A percentile compares a stretch with the other conserved stretches of the same genome.
Evolutionary conservation across 768 basidiomycete species (phyloP).

Genomic region (Fibroporia radiculosa): DNA sequence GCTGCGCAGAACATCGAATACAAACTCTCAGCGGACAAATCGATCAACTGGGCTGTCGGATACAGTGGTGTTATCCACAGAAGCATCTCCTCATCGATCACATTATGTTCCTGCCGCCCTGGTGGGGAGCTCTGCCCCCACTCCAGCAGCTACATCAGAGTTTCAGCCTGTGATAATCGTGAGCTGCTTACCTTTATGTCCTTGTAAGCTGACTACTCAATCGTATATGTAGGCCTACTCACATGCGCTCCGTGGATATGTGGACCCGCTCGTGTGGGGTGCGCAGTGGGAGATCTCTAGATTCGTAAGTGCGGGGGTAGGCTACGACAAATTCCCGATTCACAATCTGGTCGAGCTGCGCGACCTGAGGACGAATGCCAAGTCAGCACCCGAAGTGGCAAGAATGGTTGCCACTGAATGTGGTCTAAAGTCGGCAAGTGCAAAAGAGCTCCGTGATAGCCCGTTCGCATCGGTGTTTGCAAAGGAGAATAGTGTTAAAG

Average conservation of each 20-base stretch:
- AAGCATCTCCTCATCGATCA: background rate
- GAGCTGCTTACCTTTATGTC: background rate
- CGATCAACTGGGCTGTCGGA: too few relatives aligned
- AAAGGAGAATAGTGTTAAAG: slow-evolving; percentile 14
- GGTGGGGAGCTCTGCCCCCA: background rate
- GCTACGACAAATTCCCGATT: slow-evolving; percentile 26
- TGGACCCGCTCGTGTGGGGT: slow-evolving; percentile 22
- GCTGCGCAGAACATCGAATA: too few relatives aligned
- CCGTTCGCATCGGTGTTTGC: slow-evolving; percentile 7
- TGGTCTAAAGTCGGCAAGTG: background rate
- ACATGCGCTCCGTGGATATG: background rate
- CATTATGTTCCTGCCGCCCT: background rate
- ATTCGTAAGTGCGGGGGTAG: slow-evolving; percentile 26
- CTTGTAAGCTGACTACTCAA: background rate
- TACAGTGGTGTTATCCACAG: too few relatives aligned
- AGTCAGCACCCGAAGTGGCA: slow-evolving; percentile 5
- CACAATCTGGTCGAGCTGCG: slow-evolving; percentile 21
- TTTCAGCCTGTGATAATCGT: background rate
- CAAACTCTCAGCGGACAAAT: too few relatives aligned
- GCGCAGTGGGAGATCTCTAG: slow-evolving; percentile 50
- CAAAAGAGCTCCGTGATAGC: background rate
- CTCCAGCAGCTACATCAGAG: background rate
- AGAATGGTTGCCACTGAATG: slow-evolving; percentile 3
- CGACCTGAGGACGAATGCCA: slow-evolving; percentile 21
- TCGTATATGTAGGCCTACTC: slow-evolving; percentile 1